Base-by-base conservation (phyloP, 192 early-diverging fungal species). In the Coemansia sp. region DNA sequence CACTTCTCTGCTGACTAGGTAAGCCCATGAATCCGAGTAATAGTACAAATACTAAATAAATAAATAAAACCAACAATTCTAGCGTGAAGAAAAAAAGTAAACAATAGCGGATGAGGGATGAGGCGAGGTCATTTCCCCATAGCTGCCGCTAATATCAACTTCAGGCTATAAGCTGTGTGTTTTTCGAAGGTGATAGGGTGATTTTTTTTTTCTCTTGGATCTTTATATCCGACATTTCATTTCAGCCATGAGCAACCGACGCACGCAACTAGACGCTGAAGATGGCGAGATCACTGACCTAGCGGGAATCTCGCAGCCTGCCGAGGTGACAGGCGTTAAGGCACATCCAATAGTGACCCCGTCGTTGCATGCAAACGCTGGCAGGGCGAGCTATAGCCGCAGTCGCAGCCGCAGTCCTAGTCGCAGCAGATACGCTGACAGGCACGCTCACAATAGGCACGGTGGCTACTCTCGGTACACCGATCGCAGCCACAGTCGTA, bases 261-360 rank as follows among this genome's bases (percentile, higher is more conserved):
- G 32, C 68, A 38, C 15, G 19, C 54, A 45, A 3, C 4, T 59
- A 32, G 64, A 67, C 15, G 49, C 64, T 8, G 75, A 77, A 37
- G 75, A 77, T 4, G 75, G 75, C 65, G 75, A 77, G 58, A 77
- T 77, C 24, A 62, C 62, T 25, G 69, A 77, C 10, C 20, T 17
- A 31, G 15, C 51, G 2, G 51, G 15, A 31, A 32, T 25, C 51
- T 32, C 51, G 27, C 27, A 53, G 27, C 6, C 51, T 15, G 6
- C 27, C 51, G 20, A 15, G 43, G 9, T 20, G 32, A 10, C 6
- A 32, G 27, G 12, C 4, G 31, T n/a, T 4, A 7, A 35, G 27
- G 12, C 51, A 17, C 51, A 15, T 14, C 4, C 51, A 53, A 31
- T 27, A 27, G 51, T 27, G 11, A 12, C 51, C 17, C 25, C 51